These are phyloP conservation scores for Metarhizium album DNA, from an alignment of 2,329 filamentous ascomycete genomes.

Conservation along the genomic window DNA sequence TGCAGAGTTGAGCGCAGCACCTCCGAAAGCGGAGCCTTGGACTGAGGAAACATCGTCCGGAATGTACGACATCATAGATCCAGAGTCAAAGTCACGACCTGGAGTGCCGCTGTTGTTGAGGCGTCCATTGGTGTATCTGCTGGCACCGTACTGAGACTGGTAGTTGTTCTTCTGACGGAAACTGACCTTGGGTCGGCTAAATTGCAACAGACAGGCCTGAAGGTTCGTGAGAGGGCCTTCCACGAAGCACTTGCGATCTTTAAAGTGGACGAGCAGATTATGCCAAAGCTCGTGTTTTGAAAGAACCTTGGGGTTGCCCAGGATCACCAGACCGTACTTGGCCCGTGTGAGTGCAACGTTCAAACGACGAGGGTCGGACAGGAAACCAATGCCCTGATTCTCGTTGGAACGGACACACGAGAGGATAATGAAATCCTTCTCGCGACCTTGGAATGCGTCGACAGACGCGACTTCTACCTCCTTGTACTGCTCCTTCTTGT, in stretches of 20 bases:
- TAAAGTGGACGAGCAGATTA: constrained; percentile 88
- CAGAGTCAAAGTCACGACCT: constrained; percentile 56
- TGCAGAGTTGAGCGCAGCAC: constrained; percentile 59
- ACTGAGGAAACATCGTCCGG: constrained; percentile 95
- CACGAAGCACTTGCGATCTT: constrained; percentile 90
- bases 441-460: constrained; percentile 95
- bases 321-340: constrained; percentile 91
- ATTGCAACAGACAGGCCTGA: constrained; percentile 91
- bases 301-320: constrained; percentile 94
- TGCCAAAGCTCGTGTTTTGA: constrained; percentile 99
- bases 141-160: constrained; percentile 57
- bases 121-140: constrained; percentile 28
- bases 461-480: constrained; percentile 97
- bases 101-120: constrained; percentile 29
- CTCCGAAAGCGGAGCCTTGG: constrained; percentile 82
- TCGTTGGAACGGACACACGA: constrained; percentile 98
- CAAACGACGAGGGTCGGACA: constrained; percentile 92
- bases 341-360: constrained; percentile 96
- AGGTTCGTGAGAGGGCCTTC: constrained; percentile 92
- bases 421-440: constrained; percentile 97
- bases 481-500: constrained; percentile 98
- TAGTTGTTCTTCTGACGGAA: constrained; percentile 75
- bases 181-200: constrained; percentile 83
- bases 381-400: constrained; percentile 96
- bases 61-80: constrained; percentile 89